A percentile compares a stretch with the other conserved stretches of the same genome.
These are phyloP conservation scores for Trypanosomatidae sp. DNA, from an alignment of 208 protist genomes.

Conservation along the genomic window DNA sequence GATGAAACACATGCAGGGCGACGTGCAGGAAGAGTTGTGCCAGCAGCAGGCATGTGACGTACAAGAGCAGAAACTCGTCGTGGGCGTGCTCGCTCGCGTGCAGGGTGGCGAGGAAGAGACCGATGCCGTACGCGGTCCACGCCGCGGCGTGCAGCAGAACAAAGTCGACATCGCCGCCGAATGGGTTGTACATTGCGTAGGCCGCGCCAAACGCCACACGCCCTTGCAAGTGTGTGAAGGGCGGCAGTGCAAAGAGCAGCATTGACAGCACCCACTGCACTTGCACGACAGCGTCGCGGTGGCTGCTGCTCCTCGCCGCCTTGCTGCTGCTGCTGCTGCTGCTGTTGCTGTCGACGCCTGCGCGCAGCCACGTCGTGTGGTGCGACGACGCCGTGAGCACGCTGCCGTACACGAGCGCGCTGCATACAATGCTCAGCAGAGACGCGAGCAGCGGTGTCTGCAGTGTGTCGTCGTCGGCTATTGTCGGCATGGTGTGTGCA, in stretches of 20 bases:
- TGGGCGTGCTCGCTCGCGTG: constrained; percentile 23
- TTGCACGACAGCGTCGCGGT: constrained; percentile 10
- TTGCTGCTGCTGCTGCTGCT: constrained; percentile 1
- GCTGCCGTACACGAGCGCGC: constrained; percentile 5
- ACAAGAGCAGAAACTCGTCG: constrained; percentile 24
- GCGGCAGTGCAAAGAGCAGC: constrained; percentile 43
- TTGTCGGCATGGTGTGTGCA: neutral
- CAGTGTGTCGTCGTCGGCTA: neutral
- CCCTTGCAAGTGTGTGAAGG: constrained; percentile 51
- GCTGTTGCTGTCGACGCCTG: no score
- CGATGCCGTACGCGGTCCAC: constrained; percentile 41
- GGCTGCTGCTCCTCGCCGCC: neutral
- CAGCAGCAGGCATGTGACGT: constrained; percentile 19
- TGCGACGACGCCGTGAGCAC: constrained; percentile 3
- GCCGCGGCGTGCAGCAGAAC: constrained; percentile 31
- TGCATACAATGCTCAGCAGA: constrained; percentile 6
- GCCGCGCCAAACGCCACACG: constrained; percentile 29
- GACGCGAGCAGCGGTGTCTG: constrained; percentile 4
- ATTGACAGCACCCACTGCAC: constrained; percentile 9
- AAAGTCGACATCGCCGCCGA: constrained; percentile 39
- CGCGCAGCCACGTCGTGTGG: constrained; percentile 1
- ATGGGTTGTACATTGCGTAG: constrained; percentile 53
- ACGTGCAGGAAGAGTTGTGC: constrained; percentile 58
- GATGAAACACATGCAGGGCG: constrained; percentile 39
- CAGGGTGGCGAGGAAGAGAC: constrained; percentile 47